Percentiles rank a stretch among this genome's conserved stretches.
Evolutionary conservation across 2,329 filamentous ascomycete species (phyloP).

Genomic region (Leptographium radiaticola): DNA sequence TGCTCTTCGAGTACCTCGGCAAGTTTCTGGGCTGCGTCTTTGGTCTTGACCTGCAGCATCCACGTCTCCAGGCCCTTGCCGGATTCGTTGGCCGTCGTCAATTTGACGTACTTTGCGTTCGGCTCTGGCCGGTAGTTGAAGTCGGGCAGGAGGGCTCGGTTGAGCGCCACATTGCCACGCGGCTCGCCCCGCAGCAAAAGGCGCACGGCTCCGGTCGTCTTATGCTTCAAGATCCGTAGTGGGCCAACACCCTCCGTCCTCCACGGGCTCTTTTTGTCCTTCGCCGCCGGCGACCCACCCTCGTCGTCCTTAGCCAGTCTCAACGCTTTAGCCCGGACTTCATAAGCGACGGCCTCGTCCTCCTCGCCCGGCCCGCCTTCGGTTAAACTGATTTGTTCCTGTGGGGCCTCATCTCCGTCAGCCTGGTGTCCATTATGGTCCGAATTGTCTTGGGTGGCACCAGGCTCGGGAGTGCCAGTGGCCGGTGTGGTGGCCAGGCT

Average conservation of each 20-base stretch:
- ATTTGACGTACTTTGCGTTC: constrained; percentile 43
- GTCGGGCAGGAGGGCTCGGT: constrained; percentile 50
- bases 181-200: constrained; percentile 65
- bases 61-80: constrained; percentile 53
- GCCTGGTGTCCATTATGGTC: constrained; percentile 28
- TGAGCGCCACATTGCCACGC: constrained; percentile 59
- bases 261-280: constrained; percentile 45
- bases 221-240: constrained; percentile 61
- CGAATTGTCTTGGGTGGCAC: constrained; percentile 26
- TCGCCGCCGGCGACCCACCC: constrained; percentile 27
- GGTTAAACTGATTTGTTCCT: constrained; percentile 59
- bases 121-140: constrained; percentile 47
- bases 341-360: constrained; percentile 56
- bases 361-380: constrained; percentile 55
- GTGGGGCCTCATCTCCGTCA: constrained; percentile 45
- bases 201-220: constrained; percentile 51
- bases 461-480: constrained; percentile 44
- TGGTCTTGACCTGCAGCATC: constrained; percentile 58
- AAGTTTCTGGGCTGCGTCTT: constrained; percentile 41
- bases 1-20: constrained; percentile 37
- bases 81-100: constrained; percentile 42
- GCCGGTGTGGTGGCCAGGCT: constrained; percentile 48
- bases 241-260: constrained; percentile 56
- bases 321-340: constrained; percentile 57
- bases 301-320: constrained; percentile 39